Percentiles rank a stretch among this genome's conserved stretches.
Conservation (phyloP, 306 rosid species). For the Cicer judaicum region DNA sequence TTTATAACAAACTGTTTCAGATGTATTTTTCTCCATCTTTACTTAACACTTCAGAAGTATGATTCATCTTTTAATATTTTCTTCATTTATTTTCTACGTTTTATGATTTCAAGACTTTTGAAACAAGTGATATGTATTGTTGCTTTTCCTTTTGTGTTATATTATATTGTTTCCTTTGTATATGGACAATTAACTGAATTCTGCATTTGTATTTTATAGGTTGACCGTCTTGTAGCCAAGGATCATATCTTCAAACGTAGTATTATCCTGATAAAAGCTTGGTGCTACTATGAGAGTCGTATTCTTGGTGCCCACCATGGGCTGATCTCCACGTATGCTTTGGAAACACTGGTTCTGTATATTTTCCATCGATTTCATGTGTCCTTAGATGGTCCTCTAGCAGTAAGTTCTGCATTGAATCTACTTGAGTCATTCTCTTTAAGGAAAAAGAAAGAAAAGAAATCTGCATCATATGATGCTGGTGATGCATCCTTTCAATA, state of each 20-base stretch:
- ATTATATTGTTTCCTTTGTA: constrained; percentile 23
- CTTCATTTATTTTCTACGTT: background rate
- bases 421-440: constrained; percentile 32
- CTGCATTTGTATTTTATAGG: constrained; percentile 52
- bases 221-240: constrained; percentile 75
- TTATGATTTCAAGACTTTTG: constrained; percentile 28
- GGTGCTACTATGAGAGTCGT: constrained; percentile 97
- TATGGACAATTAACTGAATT: constrained; percentile 29
- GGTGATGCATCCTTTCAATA: constrained; percentile 41
- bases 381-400: constrained; percentile 72
- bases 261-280: constrained; percentile 79
- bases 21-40: constrained; percentile 13
- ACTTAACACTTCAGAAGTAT: constrained; percentile 23
- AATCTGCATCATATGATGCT: constrained; percentile 39
- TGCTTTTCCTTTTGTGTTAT: constrained; percentile 19
- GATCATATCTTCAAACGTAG: constrained; percentile 88
- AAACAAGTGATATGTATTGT: constrained; percentile 14
- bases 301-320: constrained; percentile 93
- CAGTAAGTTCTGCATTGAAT: constrained; percentile 63
- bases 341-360: constrained; percentile 86
- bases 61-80: constrained; percentile 15
- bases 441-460: constrained; percentile 25
- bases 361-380: constrained; percentile 77
- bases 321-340: constrained; percentile 88
- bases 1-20: constrained; percentile 9